Conservation (phyloP, 176 grass and related monocot species). For the Oryza officinalis region DNA sequence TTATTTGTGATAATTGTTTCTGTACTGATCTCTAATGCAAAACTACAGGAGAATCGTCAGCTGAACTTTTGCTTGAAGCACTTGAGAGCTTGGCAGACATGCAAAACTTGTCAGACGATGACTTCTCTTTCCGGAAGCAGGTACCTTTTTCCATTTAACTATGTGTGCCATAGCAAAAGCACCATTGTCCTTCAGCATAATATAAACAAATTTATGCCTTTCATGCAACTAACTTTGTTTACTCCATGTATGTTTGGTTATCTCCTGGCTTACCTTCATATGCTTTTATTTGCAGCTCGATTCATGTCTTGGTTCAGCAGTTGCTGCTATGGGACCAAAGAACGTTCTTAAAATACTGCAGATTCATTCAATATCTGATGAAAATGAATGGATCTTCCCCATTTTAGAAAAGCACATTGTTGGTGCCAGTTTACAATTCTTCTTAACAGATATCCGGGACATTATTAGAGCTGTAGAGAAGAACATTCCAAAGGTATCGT, state of each 20-base stretch:
- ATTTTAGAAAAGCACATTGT: constrained; percentile 81
- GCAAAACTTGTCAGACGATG: constrained; percentile 77
- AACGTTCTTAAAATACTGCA: constrained; percentile 77
- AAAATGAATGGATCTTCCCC: constrained; percentile 85
- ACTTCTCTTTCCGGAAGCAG: constrained; percentile 90
- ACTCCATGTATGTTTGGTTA: constrained; percentile 7
- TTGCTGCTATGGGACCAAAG: constrained; percentile 84
- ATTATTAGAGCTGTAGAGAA: constrained; percentile 69
- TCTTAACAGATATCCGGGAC: constrained; percentile 64
- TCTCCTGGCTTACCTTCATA: neutral
- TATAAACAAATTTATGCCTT: neutral
- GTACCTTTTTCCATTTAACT: constrained; percentile 37
- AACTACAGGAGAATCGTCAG: constrained; percentile 71
- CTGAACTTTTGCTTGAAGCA: constrained; percentile 70
- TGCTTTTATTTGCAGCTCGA: constrained; percentile 70
- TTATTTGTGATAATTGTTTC: constrained; percentile 1
- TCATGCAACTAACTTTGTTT: constrained; percentile 1
- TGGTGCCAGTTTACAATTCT: constrained; percentile 83
- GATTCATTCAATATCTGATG: constrained; percentile 62
- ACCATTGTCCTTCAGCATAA: neutral
- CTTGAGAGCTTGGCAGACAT: constrained; percentile 76
- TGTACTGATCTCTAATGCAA: constrained; percentile 37
- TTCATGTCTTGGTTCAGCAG: constrained; percentile 78
- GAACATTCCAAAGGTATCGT: constrained; percentile 66
- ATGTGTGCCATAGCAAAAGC: neutral